Conservation (phyloP, 257 asterid genomes). For the Plantago elongata region DNA sequence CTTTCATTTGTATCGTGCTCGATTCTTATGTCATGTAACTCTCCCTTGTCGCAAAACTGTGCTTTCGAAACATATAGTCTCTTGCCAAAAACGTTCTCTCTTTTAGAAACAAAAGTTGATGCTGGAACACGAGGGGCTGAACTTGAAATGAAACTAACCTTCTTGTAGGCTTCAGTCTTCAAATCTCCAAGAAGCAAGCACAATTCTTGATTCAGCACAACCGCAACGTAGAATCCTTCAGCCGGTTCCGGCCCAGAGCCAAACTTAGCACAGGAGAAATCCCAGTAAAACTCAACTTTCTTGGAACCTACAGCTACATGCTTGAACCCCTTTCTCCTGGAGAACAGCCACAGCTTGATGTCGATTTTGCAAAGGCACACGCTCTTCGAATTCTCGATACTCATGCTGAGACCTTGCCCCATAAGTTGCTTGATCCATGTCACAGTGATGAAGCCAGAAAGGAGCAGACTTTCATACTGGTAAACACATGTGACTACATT, state of each 20-base stretch:
- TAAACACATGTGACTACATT: slow-evolving; percentile 54
- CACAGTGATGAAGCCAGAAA: slow-evolving; percentile 46
- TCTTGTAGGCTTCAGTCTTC: slow-evolving; percentile 35
- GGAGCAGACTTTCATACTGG: slow-evolving; percentile 30
- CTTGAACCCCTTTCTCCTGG: slow-evolving; percentile 52
- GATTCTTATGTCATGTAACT: slow-evolving; percentile 42
- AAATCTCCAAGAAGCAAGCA: slow-evolving; percentile 53
- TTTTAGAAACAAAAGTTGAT: slow-evolving; percentile 43
- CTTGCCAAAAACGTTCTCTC: slow-evolving; percentile 58
- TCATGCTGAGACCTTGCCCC: slow-evolving; percentile 55
- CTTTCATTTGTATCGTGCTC: slow-evolving; percentile 41
- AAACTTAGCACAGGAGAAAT: slow-evolving; percentile 61
- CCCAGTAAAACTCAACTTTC: slow-evolving; percentile 49
- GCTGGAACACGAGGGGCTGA: slow-evolving; percentile 21
- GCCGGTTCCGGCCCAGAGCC: slow-evolving; percentile 62
- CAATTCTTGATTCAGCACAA: slow-evolving; percentile 42
- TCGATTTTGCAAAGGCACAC: slow-evolving; percentile 48
- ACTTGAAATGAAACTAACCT: slow-evolving; percentile 14
- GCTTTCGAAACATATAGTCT: slow-evolving; percentile 41
- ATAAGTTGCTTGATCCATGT: slow-evolving; percentile 58
- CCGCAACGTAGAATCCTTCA: slow-evolving; percentile 49
- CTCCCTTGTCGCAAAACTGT: slow-evolving; percentile 45
- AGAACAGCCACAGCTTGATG: slow-evolving; percentile 66
- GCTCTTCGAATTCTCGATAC: slow-evolving; percentile 32
- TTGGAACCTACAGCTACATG: slow-evolving; percentile 27